phyloP scores from a whole-genome alignment of 192 early-diverging fungal genomes.

The Umbelopsis vinacea region DNA sequence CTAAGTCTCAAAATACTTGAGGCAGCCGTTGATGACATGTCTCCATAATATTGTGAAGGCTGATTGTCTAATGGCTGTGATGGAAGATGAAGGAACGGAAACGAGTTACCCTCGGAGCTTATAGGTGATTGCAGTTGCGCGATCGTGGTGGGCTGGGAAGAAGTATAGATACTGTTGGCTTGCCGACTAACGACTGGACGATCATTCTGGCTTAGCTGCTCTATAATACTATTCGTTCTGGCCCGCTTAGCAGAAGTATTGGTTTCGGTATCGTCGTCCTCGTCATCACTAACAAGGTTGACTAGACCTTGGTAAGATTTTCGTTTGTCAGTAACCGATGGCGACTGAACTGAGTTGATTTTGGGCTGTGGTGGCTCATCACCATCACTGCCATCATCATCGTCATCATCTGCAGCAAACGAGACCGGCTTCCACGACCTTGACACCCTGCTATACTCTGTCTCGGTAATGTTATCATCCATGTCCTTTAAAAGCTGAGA shows the following conservation, averaged over 20 bases:
- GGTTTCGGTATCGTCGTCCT: not conserved
- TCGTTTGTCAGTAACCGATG: not conserved
- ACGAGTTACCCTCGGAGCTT: not conserved
- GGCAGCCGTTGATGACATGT: not conserved
- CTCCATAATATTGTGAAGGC: not conserved
- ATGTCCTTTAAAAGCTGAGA: not conserved
- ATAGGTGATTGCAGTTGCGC: not conserved
- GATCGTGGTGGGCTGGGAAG: not conserved
- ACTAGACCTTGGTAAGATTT: not conserved
- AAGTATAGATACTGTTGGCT: not conserved
- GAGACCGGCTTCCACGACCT: not conserved
- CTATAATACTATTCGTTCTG: not conserved
- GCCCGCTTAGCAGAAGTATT: not conserved
- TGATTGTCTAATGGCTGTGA: not conserved
- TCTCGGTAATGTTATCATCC: constrained; percentile 2
- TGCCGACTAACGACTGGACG: not conserved
- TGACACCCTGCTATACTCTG: not conserved
- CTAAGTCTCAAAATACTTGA: not conserved
- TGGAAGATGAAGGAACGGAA: not conserved
- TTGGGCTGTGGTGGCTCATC: not conserved
- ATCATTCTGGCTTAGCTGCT: not conserved
- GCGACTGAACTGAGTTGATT: not conserved
- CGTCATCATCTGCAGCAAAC: constrained; percentile 17
- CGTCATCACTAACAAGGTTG: constrained; percentile 25
- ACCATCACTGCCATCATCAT: constrained; percentile 26